phyloP scores from a whole-genome alignment of 176 grass and related monocot species.

The Cenchrus fungigraminus region DNA sequence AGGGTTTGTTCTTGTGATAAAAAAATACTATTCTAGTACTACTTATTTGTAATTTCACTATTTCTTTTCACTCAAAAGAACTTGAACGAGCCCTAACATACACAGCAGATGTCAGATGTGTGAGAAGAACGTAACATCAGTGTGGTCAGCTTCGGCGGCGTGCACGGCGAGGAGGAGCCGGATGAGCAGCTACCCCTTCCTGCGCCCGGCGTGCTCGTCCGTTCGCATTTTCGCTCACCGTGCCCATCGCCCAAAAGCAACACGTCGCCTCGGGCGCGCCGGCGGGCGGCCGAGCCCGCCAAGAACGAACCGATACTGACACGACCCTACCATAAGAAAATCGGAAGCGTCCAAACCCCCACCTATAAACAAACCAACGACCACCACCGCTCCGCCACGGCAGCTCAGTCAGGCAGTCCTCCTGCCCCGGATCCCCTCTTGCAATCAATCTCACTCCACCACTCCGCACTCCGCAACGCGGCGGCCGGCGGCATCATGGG shows the following conservation, averaged over 20 bases:
- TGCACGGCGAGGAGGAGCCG: background rate
- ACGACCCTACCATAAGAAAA: background rate
- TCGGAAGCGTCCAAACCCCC: slow-evolving; percentile 28
- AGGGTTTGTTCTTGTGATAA: too few relatives aligned
- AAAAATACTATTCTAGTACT: too few relatives aligned
- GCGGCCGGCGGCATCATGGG: background rate
- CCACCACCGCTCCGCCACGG: background rate
- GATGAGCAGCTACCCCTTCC: background rate
- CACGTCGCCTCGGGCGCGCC: background rate
- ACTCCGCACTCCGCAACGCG: background rate
- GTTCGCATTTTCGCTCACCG: background rate
- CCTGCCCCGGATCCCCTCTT: background rate
- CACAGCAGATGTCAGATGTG: too few relatives aligned
- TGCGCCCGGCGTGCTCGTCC: background rate
- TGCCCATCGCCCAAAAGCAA: background rate
- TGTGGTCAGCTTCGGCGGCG: background rate
- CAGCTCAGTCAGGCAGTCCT: background rate
- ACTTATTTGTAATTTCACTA: too few relatives aligned
- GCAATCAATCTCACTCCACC: background rate
- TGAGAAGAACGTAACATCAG: background rate
- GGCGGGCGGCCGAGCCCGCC: background rate
- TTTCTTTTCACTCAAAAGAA: too few relatives aligned
- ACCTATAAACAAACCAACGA: background rate
- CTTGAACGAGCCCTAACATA: too few relatives aligned
- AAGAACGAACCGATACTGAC: background rate